Percentiles rank a stretch among this genome's conserved stretches.
Conservation (phyloP, 352 stramenopile genomes). For the Proteromonas lacertae region DNA sequence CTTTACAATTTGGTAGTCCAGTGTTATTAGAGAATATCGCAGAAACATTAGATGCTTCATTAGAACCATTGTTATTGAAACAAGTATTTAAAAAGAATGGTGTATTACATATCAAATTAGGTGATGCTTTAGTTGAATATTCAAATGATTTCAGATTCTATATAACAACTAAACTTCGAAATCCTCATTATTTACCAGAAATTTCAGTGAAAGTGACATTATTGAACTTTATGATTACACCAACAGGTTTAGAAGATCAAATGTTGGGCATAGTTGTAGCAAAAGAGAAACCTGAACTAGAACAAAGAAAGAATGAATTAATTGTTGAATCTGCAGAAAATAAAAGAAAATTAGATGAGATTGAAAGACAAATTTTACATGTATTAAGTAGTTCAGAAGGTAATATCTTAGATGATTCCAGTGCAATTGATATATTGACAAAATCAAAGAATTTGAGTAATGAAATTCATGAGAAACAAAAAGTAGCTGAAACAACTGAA, state of each 20-base stretch:
- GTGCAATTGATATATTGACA: constrained; percentile 59
- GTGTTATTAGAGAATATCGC: constrained; percentile 58
- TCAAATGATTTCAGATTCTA: constrained; percentile 57
- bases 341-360: constrained; percentile 50
- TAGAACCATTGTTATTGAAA: constrained; percentile 61
- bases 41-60: constrained; percentile 50
- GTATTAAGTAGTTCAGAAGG: constrained; percentile 48
- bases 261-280: constrained; percentile 56
- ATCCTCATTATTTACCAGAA: constrained; percentile 60
- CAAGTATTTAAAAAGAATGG: constrained; percentile 66
- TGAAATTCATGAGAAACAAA: constrained; percentile 60
- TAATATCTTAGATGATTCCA: constrained; percentile 64
- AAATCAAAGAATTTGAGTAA: constrained; percentile 30
- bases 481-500: constrained; percentile 44
- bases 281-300: constrained; percentile 49
- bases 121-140: constrained; percentile 58
- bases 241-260: constrained; percentile 46
- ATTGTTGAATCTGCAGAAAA: constrained; percentile 56
- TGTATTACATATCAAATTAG: constrained; percentile 49
- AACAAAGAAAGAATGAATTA: constrained; percentile 57
- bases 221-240: constrained; percentile 78
- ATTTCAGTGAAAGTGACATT: constrained; percentile 50
- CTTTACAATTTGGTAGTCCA: constrained; percentile 51
- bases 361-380: constrained; percentile 57
- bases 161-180: constrained; percentile 61